Evolutionary conservation across 2,329 filamentous ascomycete species (phyloP).

Genomic region (Verticillium klebahnii): DNA sequence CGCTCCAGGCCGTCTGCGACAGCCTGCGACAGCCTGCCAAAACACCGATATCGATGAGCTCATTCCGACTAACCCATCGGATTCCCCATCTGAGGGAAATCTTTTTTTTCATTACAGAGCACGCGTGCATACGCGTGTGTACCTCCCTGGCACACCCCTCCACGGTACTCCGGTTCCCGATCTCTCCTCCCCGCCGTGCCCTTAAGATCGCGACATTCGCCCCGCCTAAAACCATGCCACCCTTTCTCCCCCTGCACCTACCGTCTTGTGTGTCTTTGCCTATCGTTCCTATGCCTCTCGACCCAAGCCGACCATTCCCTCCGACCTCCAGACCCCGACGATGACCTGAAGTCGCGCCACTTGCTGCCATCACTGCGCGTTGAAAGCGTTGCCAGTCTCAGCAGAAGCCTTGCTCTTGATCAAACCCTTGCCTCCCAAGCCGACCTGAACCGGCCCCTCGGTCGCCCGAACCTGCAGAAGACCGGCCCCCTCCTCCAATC

Average conservation of each 20-base stretch:
- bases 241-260: background rate
- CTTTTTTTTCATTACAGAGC: background rate
- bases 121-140: background rate
- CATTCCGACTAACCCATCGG: conserved; percentile 2
- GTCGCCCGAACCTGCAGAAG: background rate
- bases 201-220: background rate
- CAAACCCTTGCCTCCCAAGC: background rate
- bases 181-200: background rate
- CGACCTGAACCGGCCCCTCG: background rate
- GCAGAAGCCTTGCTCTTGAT: background rate
- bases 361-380: background rate
- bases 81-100: background rate
- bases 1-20: background rate
- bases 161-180: background rate
- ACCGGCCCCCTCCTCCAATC: background rate
- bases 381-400: background rate
- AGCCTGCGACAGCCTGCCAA: background rate
- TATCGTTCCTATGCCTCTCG: background rate
- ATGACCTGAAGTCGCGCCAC: background rate
- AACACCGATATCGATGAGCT: conserved; percentile 7
- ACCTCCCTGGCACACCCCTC: background rate
- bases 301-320: background rate
- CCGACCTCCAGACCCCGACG: background rate
- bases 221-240: background rate
- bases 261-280: background rate